Evolutionary conservation across 2,329 filamentous ascomycete genomes (phyloP).

Genomic region (Ceratocystiopsis sp.): DNA sequence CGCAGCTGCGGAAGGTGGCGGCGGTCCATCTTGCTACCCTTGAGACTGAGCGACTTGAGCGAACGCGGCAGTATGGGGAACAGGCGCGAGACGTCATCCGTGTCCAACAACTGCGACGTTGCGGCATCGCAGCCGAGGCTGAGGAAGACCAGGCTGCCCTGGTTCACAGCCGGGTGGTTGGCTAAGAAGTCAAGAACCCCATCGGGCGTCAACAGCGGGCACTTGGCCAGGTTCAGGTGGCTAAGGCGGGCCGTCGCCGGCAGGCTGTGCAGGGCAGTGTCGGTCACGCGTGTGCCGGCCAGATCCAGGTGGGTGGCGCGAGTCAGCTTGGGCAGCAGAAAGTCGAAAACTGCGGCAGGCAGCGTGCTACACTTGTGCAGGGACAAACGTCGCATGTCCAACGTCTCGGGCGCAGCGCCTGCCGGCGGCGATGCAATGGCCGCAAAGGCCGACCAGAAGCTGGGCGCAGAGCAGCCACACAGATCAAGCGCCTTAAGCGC

Average conservation of each 20-base stretch:
- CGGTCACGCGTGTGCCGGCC: constrained; percentile 60
- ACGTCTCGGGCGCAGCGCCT: constrained; percentile 27
- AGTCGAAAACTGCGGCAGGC: constrained; percentile 48
- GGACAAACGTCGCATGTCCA: constrained; percentile 50
- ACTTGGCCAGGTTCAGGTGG: constrained; percentile 64
- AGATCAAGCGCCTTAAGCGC: constrained; percentile 55
- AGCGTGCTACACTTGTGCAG: constrained; percentile 66
- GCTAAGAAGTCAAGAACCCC: constrained; percentile 54
- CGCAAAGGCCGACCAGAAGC: constrained; percentile 50
- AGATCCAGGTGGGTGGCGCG: constrained; percentile 63
- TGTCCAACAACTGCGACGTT: constrained; percentile 53
- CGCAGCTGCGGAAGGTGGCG: constrained; percentile 47
- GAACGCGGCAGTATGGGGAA: constrained; percentile 48
- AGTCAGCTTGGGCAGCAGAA: constrained; percentile 50
- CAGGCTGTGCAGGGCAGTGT: constrained; percentile 52
- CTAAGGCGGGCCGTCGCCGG: constrained; percentile 55
- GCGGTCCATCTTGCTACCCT: constrained; percentile 52
- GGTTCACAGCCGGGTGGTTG: constrained; percentile 49
- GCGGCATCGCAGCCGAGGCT: constrained; percentile 58
- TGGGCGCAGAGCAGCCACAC: constrained; percentile 53
- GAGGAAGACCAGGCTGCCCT: constrained; percentile 45
- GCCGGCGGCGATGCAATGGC: constrained; percentile 24
- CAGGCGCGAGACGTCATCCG: constrained; percentile 45
- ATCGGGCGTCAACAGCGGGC: constrained; percentile 48
- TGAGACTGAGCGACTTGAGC: constrained; percentile 57